A percentile compares a stretch with the other conserved stretches of the same genome.
Conservation (phyloP, 176 grass and related monocot species). For the Lolium perenne region DNA sequence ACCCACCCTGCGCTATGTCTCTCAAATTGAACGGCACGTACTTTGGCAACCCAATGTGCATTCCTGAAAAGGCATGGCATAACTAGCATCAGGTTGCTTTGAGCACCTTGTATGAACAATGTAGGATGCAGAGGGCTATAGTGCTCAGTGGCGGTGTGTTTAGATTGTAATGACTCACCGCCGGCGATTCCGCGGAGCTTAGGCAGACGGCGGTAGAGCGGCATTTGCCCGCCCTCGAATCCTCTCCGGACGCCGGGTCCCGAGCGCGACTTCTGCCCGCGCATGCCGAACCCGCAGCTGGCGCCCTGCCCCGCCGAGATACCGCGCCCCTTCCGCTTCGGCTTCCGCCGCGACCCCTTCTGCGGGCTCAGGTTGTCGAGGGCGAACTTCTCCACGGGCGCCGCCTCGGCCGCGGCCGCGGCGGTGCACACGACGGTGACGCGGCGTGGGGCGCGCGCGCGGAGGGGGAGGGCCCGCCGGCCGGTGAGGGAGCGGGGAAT, state of each 20-base stretch:
- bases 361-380: conserved; percentile 90
- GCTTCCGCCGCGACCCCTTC: conserved; percentile 62
- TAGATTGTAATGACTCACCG: conserved; percentile 51
- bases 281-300: conserved; percentile 94
- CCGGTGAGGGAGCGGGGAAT: conserved; percentile 20
- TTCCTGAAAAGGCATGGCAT: conserved; percentile 62
- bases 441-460: conserved; percentile 31
- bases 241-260: conserved; percentile 83
- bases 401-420: conserved; percentile 27
- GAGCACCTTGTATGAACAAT: background rate
- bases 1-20: conserved; percentile 73
- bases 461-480: conserved; percentile 9
- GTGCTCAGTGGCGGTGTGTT: background rate
- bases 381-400: conserved; percentile 57
- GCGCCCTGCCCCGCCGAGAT: conserved; percentile 93
- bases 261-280: conserved; percentile 91
- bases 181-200: conserved; percentile 94
- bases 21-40: conserved; percentile 89
- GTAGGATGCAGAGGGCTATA: background rate
- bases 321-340: conserved; percentile 87
- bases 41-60: conserved; percentile 89
- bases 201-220: conserved; percentile 88
- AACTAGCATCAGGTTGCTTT: conserved; percentile 37
- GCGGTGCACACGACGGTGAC: conserved; percentile 52
- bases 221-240: conserved; percentile 99